phyloP scores from a whole-genome alignment of 2,329 filamentous ascomycete species.

The Aspergillus arachidicola region DNA sequence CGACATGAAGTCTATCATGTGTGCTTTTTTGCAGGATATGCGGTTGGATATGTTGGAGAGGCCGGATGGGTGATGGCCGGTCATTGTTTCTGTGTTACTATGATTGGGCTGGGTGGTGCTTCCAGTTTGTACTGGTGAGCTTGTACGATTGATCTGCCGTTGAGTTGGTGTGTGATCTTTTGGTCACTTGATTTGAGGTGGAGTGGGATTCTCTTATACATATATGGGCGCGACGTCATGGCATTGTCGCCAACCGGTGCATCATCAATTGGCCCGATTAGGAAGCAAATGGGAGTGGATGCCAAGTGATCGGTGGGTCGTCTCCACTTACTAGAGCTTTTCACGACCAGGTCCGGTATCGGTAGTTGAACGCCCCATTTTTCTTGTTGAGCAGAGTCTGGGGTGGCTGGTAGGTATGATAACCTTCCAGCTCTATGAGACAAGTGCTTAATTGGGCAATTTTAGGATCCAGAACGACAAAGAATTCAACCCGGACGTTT shows the following conservation, averaged over 20 bases:
- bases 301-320: neutral
- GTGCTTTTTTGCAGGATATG: constrained; percentile 13
- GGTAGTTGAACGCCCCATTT: neutral
- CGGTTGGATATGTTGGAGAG: constrained; percentile 10
- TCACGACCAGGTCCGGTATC: neutral
- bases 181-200: neutral
- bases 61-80: neutral
- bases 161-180: too few species aligned
- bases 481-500: neutral
- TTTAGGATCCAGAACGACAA: neutral
- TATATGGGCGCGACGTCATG: neutral
- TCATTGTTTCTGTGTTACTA: neutral
- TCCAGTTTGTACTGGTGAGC: too few species aligned
- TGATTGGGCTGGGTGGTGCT: neutral
- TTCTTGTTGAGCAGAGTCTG: neutral
- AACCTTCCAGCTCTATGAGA: neutral
- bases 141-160: too few species aligned
- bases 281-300: neutral
- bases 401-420: neutral
- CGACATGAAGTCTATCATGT: constrained; percentile 7
- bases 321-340: neutral
- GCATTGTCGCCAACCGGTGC: neutral
- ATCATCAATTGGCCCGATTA: neutral
- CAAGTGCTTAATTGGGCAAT: neutral
- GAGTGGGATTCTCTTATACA: neutral